Base-by-base conservation (phyloP, 2,329 filamentous ascomycete species). In the Fonsecaea monophora region DNA sequence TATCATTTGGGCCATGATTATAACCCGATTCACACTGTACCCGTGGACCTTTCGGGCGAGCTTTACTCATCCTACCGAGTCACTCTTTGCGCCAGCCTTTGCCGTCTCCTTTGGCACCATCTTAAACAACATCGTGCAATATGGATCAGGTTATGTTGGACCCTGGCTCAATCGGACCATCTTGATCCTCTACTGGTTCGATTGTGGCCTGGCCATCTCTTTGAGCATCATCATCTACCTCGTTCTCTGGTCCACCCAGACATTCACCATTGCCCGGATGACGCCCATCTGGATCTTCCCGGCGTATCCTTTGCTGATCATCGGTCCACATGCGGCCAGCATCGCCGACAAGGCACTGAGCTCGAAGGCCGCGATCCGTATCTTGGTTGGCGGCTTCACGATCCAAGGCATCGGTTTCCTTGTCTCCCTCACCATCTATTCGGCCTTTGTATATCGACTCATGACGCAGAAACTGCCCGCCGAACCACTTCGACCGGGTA, bases 281-380 rank as follows among this genome's bases (percentile, higher is more conserved):
- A 95, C 92, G 0, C 92, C 92, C 0, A 88, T 92, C 18, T 95
- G 92, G 92, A 92, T 94, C 62, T 95, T 95, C 71, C 92, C 92
- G 0, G 91, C 90, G 0, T 96, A 96, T 70, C 91, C 92, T 0
- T 83, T 95, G 25, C 84, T 96, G 3, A 86, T 95, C 8, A 87
- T 90, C 25, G 92, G 90, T 0, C 90, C 92, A 0, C 88, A 93
- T 71, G 92, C 90, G 4, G 85, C 85, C 18, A 87, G 84, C 6
- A 75, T 89, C 12, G 82, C 84, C 25, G 74, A 77, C 2, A 82
- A 84, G 57, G 73, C 86, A 3, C 34, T 58, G 4, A 73, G 78
- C n/a, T 78, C 77, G 0, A 70, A 73, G 0, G 76, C 75, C 8
- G 82, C 84, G 0, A 78, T 89, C n/a, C 77, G 79, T 2, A 83